Conservation (phyloP, 805 yeast species). For the Candida vaughaniae region DNA sequence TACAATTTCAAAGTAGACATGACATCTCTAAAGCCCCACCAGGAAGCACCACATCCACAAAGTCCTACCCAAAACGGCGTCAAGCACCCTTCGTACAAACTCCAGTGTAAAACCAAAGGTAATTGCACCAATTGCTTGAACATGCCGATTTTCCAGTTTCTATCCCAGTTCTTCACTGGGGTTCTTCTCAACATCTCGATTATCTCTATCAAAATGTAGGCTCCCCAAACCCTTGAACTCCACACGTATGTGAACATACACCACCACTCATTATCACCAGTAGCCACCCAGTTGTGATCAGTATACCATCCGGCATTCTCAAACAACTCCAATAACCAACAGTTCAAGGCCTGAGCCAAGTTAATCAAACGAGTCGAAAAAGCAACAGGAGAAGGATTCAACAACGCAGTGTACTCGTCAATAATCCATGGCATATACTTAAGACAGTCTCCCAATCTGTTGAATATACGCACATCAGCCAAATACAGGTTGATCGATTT, state of each 20-base stretch:
- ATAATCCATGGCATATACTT: slow-evolving; percentile 46
- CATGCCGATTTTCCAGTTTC: slow-evolving; percentile 32
- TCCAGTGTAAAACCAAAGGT: slow-evolving; percentile 46
- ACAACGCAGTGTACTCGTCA: slow-evolving; percentile 33
- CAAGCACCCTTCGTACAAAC: slow-evolving; percentile 43
- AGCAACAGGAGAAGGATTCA: slow-evolving; percentile 21
- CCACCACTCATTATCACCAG: slow-evolving; percentile 40
- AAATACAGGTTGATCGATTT: slow-evolving; percentile 35
- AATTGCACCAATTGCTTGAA: slow-evolving; percentile 39
- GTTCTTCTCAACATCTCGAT: slow-evolving; percentile 40
- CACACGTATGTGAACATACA: slow-evolving; percentile 43
- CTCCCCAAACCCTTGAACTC: slow-evolving; percentile 47
- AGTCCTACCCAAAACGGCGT: slow-evolving; percentile 48
- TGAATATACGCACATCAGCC: slow-evolving; percentile 42
- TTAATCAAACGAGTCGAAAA: slow-evolving; percentile 27
- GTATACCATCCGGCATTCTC: slow-evolving; percentile 48
- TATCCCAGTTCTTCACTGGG: slow-evolving; percentile 37
- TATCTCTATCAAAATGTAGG: slow-evolving; percentile 37
- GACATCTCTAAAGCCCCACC: slow-evolving; percentile 38
- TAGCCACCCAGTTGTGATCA: slow-evolving; percentile 46
- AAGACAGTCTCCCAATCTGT: slow-evolving; percentile 39
- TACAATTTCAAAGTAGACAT: slow-evolving; percentile 36
- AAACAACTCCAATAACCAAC: slow-evolving; percentile 38
- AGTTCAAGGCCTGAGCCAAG: slow-evolving; percentile 39
- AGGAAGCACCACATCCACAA: slow-evolving; percentile 46